phyloP scores from a whole-genome alignment of 2,329 filamentous ascomycete species.

The Dryadomyces sulphureus region DNA sequence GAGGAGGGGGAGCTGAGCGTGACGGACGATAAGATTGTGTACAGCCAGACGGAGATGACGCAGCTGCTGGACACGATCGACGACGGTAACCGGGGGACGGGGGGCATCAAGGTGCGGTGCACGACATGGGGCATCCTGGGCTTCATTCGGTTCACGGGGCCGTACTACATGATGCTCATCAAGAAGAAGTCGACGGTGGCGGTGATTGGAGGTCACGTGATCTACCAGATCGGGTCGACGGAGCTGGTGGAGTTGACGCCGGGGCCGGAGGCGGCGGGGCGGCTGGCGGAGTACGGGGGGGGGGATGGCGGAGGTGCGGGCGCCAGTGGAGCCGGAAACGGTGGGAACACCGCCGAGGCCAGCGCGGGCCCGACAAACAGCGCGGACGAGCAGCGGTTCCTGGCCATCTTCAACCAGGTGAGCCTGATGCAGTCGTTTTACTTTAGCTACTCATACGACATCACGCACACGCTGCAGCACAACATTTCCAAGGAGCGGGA shows the following conservation, averaged over 20 bases:
- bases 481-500: conserved; percentile 75
- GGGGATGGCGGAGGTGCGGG: background rate
- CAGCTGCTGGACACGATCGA: conserved; percentile 89
- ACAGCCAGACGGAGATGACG: conserved; percentile 83
- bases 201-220: conserved; percentile 88
- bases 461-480: conserved; percentile 80
- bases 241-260: conserved; percentile 80
- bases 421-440: conserved; percentile 89
- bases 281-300: background rate
- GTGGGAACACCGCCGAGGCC: background rate
- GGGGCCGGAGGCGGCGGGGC: conserved; percentile 26
- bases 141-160: conserved; percentile 89
- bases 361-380: conserved; percentile 11
- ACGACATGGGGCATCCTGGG: conserved; percentile 88
- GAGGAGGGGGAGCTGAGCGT: conserved; percentile 67
- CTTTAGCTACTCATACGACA: conserved; percentile 96
- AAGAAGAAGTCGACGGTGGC: conserved; percentile 93
- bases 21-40: conserved; percentile 88
- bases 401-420: conserved; percentile 78
- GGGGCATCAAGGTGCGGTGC: conserved; percentile 78
- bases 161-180: conserved; percentile 94
- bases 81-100: conserved; percentile 81
- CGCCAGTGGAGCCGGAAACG: background rate
- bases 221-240: conserved; percentile 90
- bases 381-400: conserved; percentile 76